Conservation (phyloP, 768 basidiomycete species). For the Botryobasidium botryosum region DNA sequence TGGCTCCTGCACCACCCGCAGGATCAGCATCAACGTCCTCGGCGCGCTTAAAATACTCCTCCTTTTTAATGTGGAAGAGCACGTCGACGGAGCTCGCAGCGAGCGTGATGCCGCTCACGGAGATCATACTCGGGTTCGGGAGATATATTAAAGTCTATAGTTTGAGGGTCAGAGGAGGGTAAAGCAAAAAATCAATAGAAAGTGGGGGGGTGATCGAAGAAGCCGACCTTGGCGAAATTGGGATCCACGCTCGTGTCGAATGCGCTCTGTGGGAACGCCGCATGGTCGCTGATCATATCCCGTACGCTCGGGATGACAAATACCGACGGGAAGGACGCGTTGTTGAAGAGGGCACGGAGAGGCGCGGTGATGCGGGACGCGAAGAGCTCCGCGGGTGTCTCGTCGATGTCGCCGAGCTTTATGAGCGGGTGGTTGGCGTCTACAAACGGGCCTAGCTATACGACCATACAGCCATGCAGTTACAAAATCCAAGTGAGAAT, state of each 20-base stretch:
- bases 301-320: slow-evolving; percentile 68
- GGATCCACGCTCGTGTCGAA: slow-evolving; percentile 19
- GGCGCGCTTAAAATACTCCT: slow-evolving; percentile 57
- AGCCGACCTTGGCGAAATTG: slow-evolving; percentile 21
- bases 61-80: slow-evolving; percentile 74
- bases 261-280: slow-evolving; percentile 64
- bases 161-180: slow-evolving; percentile 29
- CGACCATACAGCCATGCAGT: not conserved
- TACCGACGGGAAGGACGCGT: slow-evolving; percentile 51
- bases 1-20: slow-evolving; percentile 28
- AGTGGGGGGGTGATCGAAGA: not conserved
- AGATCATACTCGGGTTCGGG: slow-evolving; percentile 76
- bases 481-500: not conserved
- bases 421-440: slow-evolving; percentile 61
- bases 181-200: not conserved
- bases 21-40: slow-evolving; percentile 38
- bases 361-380: slow-evolving; percentile 39
- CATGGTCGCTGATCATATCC: slow-evolving; percentile 64
- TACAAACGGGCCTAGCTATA: slow-evolving; percentile 81
- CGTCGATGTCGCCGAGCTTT: slow-evolving; percentile 54
- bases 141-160: slow-evolving; percentile 58
- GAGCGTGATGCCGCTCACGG: slow-evolving; percentile 70
- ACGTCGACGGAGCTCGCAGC: slow-evolving; percentile 72
- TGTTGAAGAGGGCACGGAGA: slow-evolving; percentile 38
- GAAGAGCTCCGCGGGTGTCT: slow-evolving; percentile 52